Conservation (phyloP, 2,329 filamentous ascomycete species). For the Elsinoe necatrix region DNA sequence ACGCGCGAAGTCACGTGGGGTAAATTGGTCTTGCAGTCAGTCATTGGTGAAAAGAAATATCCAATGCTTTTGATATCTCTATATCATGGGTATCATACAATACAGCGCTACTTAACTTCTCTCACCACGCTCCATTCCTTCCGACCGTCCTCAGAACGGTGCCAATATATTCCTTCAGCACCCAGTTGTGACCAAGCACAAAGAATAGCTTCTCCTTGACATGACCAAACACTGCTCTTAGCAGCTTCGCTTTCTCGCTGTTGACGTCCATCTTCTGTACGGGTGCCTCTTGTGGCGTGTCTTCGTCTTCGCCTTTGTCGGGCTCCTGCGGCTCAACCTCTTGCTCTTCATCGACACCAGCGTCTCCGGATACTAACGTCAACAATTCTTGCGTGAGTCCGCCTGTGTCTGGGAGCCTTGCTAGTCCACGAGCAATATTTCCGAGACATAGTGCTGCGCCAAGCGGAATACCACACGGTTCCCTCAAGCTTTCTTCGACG, state of each 20-base stretch:
- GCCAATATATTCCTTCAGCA: conserved; percentile 31
- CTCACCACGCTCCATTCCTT: conserved; percentile 8
- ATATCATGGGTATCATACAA: conserved; percentile 10
- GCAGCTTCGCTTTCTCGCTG: conserved; percentile 34
- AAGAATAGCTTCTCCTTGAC: conserved; percentile 58
- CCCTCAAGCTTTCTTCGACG: conserved; percentile 22
- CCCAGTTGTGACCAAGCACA: conserved; percentile 58
- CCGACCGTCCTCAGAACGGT: conserved; percentile 15
- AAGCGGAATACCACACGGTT: conserved; percentile 70
- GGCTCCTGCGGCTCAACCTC: background rate
- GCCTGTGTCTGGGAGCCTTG: conserved; percentile 28
- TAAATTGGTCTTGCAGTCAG: background rate
- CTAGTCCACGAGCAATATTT: conserved; percentile 56
- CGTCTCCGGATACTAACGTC: conserved; percentile 45
- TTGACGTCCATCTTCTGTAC: background rate
- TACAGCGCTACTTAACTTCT: background rate
- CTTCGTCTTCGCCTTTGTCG: conserved; percentile 37
- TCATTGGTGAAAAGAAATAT: background rate
- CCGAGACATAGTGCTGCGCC: conserved; percentile 68
- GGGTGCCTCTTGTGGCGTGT: background rate
- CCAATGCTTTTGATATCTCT: conserved; percentile 8
- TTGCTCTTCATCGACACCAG: conserved; percentile 50
- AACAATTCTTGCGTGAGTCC: background rate
- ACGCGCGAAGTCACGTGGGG: conserved; percentile 10
- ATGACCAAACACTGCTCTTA: conserved; percentile 59